Evolutionary conservation across 2,329 filamentous ascomycete species (phyloP), one percentile per base, ranked within the genome.

Genomic region (Chaetomium globosum): DNA sequence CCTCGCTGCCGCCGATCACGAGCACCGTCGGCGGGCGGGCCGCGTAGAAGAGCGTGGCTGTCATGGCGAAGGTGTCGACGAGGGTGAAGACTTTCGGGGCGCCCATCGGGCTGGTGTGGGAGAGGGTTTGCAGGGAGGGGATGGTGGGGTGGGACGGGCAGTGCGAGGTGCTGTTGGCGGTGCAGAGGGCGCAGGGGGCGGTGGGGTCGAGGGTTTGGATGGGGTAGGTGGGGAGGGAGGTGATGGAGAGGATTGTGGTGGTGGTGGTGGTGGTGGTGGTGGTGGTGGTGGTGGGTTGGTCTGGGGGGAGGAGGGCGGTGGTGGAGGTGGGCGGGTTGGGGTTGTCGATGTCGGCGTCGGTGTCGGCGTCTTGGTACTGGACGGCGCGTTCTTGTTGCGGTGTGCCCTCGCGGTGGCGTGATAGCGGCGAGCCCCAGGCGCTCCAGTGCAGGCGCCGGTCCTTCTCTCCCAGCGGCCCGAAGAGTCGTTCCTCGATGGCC

Each of bases 1-100:
- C 80, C 67, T 82, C 80, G 1, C 70, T 72, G 9, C 78, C 80
- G 21, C 77, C 78, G 19, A 81, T 63, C 5, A 82, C 65, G 53
- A 80, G 73, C 43, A 74, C 76, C 1, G 77, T 73, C 0, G 81
- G 80, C 1, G 80, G 79, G 0, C 76, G 67, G 21, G 69, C 72
- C 1, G 76, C 75, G 48, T 77, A 71, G 26, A 78, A 78, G 2
- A 77, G 65, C 4, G 74, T 78, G 39, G 75, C 57, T 49, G 73
- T 65, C 75, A 78, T 75, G 68, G 73, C 75, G 65, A 73, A 74
- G 1, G 75, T 77, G 43, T 78, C 77, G 0, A 78, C 74, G 16
- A 78, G 72, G 1, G 77, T 78, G 43, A 78, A 78, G 31, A 76
- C 69, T 70, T 74, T 54, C 49, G 64, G 61, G 36, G 66, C 4